These are phyloP conservation scores for Talaromyces islandicus DNA, from an alignment of 2,329 filamentous ascomycete genomes.

Conservation along the genomic window DNA sequence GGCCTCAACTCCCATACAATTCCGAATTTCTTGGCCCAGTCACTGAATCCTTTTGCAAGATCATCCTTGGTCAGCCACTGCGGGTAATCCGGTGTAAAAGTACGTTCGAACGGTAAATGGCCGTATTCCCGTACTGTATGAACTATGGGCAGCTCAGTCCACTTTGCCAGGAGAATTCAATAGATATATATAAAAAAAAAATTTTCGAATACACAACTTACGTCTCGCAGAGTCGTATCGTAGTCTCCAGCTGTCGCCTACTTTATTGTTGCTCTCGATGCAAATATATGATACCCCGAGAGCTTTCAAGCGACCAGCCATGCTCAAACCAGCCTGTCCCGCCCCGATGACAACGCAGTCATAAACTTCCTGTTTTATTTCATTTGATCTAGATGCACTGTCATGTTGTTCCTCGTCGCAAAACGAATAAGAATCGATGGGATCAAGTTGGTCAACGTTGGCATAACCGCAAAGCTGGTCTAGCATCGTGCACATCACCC, in stretches of 20 bases:
- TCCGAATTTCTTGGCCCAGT: slow-evolving; percentile 17
- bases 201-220: not conserved
- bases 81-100: slow-evolving; percentile 17
- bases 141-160: slow-evolving; percentile 19
- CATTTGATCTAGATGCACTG: not conserved
- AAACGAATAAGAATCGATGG: not conserved
- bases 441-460: slow-evolving; percentile 15
- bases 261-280: slow-evolving; percentile 37
- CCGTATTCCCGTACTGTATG: slow-evolving; percentile 14
- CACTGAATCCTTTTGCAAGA: slow-evolving; percentile 16
- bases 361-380: slow-evolving; percentile 12
- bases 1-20: slow-evolving; percentile 12
- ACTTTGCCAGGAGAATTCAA: not conserved
- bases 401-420: not conserved
- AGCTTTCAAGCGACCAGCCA: slow-evolving; percentile 39
- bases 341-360: slow-evolving; percentile 32
- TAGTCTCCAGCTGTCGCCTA: slow-evolving; percentile 43
- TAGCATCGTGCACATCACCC: slow-evolving; percentile 19
- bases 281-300: slow-evolving; percentile 38
- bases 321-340: slow-evolving; percentile 41
- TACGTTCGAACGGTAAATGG: slow-evolving; percentile 22
- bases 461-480: slow-evolving; percentile 16
- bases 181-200: no score
- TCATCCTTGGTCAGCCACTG: slow-evolving; percentile 17
- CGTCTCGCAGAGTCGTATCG: slow-evolving; percentile 40